These are phyloP conservation scores for Acacia pycnantha DNA, from an alignment of 331 rosid genomes.

Conservation along the genomic window DNA sequence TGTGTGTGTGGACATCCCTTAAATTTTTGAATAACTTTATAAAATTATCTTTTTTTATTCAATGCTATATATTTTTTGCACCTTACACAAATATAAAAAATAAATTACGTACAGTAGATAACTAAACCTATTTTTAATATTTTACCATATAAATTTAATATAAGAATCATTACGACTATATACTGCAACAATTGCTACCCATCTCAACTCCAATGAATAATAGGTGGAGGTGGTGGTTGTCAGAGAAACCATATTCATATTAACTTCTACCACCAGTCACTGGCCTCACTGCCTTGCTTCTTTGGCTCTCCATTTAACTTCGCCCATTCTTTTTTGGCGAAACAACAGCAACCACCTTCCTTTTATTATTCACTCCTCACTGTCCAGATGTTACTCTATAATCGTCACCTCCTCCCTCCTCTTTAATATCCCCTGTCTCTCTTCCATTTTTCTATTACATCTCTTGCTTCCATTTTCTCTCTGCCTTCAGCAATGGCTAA, in stretches of 20 bases:
- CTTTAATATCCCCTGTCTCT: not conserved
- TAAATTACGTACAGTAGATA: too few relatives aligned
- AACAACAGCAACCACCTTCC: conserved; percentile 40
- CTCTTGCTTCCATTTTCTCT: not conserved
- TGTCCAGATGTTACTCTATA: not conserved
- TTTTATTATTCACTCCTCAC: conserved; percentile 36
- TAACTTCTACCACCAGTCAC: conserved; percentile 45
- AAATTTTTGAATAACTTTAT: too few relatives aligned
- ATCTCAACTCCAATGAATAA: too few relatives aligned
- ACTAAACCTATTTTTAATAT: too few relatives aligned
- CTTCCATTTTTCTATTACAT: conserved; percentile 5
- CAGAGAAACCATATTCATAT: conserved; percentile 34
- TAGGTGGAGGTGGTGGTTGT: not conserved
- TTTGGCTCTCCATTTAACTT: conserved; percentile 34
- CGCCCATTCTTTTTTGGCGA: conserved; percentile 48
- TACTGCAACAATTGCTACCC: too few relatives aligned
- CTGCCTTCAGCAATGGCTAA: conserved; percentile 38
- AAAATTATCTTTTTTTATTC: too few relatives aligned
- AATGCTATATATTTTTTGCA: too few relatives aligned
- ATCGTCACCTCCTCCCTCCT: conserved; percentile 16
- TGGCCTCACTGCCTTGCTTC: conserved; percentile 16
- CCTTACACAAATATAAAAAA: too few relatives aligned
- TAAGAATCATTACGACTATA: too few relatives aligned
- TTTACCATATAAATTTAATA: too few relatives aligned
- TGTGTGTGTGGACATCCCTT: not conserved